These are phyloP conservation scores for Pulveroboletus sp. DNA, from an alignment of 768 basidiomycete species.

Conservation along the genomic window DNA sequence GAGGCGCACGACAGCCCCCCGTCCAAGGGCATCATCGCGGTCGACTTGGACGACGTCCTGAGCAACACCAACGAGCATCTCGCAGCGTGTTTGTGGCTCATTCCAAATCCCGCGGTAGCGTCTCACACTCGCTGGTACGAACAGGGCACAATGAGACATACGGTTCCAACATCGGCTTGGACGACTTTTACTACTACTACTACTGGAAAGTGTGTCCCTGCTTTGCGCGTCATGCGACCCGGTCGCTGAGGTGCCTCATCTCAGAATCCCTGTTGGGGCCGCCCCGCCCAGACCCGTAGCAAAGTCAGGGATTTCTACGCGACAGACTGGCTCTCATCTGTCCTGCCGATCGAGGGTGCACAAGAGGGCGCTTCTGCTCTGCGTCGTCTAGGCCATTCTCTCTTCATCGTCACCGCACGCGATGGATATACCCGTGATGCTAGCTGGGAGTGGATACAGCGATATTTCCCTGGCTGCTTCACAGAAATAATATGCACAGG, in stretches of 20 bases:
- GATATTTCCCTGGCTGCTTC: slow-evolving; percentile 61
- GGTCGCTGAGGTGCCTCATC: not conserved
- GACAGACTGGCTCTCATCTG: slow-evolving; percentile 43
- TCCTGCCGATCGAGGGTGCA: slow-evolving; percentile 57
- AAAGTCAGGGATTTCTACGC: slow-evolving; percentile 59
- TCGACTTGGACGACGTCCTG: slow-evolving; percentile 68
- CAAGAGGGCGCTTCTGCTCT: slow-evolving; percentile 52
- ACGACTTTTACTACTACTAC: slow-evolving; percentile 68
- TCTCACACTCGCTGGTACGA: not conserved
- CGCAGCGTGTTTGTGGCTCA: slow-evolving; percentile 42
- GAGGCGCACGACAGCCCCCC: slow-evolving; percentile 2
- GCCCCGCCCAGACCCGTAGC: slow-evolving; percentile 47
- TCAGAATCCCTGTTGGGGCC: slow-evolving; percentile 59
- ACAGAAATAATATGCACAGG: slow-evolving; percentile 67
- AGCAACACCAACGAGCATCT: slow-evolving; percentile 56
- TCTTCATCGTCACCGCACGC: slow-evolving; percentile 77
- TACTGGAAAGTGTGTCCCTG: slow-evolving; percentile 59
- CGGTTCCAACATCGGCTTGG: slow-evolving; percentile 48
- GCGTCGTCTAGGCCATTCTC: slow-evolving; percentile 56
- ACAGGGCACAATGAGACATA: slow-evolving; percentile 64
- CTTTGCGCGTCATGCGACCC: not conserved
- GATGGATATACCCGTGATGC: slow-evolving; percentile 47
- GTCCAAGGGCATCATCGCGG: slow-evolving; percentile 45
- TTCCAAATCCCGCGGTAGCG: not conserved
- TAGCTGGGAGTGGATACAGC: slow-evolving; percentile 64